Evolutionary conservation across 208 protist genomes (phyloP), one percentile per base, ranked within the genome.

Genomic region (Acanthamoeba royreba): DNA sequence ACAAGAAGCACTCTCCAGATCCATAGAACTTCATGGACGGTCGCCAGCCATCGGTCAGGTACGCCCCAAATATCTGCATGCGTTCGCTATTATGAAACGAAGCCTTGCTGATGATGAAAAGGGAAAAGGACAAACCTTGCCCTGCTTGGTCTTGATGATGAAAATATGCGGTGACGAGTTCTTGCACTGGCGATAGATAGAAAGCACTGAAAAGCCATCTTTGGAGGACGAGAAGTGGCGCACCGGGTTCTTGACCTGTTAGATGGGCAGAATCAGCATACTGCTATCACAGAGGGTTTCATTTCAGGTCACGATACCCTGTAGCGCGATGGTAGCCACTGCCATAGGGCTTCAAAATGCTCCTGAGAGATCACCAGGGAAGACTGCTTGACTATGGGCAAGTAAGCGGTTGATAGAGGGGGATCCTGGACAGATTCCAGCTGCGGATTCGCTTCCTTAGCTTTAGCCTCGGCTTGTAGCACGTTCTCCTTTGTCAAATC

Each of bases 281-380:
- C n/a, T n/a, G n/a, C n/a, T n/a, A n/a, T n/a, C n/a, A n/a, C n/a
- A n/a, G n/a, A n/a, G n/a, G n/a, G n/a, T n/a, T n/a, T n/a, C n/a
- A n/a, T n/a, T n/a, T n/a, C n/a, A n/a, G n/a, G n/a, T n/a, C n/a
- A n/a, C n/a, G n/a, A n/a, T n/a, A n/a, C n/a, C n/a, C 77, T 3
- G 31, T 86, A 86, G 42, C 77, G 77, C 45, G 77, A 86, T 17
- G 77, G 77, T n/a, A 86, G 22, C 77, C 77, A 86, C 77, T 86
- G 77, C 77, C 77, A 86, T 13, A 86, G 15, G n/a, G 53, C 77
- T 28, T 55, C 77, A 35, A 86, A 86, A 15, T 86, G 77, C 17
- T 58, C 40, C 43, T 74, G 63, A 4, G 33, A 45, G 63, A 74
- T 3, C 63, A 74, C 33, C 63, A 45, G 35, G 35, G 63, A 74